A percentile compares a stretch with the other conserved stretches of the same genome.
Conservation (phyloP, 2,329 filamentous ascomycete species). For the Penicillium brasilianum region DNA sequence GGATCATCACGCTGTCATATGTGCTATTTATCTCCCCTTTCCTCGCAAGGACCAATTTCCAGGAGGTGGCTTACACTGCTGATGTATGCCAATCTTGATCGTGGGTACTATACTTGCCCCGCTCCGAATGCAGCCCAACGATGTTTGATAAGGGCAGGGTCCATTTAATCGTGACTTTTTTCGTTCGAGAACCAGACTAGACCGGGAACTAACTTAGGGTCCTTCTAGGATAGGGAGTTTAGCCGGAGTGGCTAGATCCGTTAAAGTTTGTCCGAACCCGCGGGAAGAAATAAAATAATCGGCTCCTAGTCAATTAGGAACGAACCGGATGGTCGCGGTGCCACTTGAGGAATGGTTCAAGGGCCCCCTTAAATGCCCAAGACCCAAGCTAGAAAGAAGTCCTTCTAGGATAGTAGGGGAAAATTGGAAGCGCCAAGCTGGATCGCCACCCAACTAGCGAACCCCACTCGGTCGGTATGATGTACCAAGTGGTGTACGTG, state of each 20-base stretch:
- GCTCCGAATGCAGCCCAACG: not conserved
- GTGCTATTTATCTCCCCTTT: not conserved
- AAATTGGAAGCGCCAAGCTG: not conserved
- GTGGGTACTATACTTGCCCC: not conserved
- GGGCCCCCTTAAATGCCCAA: too few species aligned
- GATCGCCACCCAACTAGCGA: constrained; percentile 14
- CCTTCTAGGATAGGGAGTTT: not conserved
- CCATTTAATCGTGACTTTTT: too few species aligned
- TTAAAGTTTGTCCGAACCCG: not conserved
- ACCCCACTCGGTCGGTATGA: constrained; percentile 8
- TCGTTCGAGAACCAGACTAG: too few species aligned
- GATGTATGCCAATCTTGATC: not conserved
- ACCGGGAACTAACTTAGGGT: not conserved
- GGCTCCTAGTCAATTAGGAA: not conserved
- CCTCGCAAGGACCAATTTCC: constrained; percentile 4
- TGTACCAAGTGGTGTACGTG: constrained; percentile 6
- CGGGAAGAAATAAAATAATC: not conserved
- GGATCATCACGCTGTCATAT: constrained; percentile 19
- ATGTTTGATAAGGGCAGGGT: constrained; percentile 19
- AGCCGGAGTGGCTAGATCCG: not conserved
- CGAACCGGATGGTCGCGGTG: constrained; percentile 11
- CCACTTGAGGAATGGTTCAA: not conserved
- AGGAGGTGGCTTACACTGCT: constrained; percentile 22
- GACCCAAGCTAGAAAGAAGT: not conserved
- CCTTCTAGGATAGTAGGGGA: too few species aligned